Conservation (phyloP, 2,329 filamentous ascomycete species). For the Claviceps sp. region DNA sequence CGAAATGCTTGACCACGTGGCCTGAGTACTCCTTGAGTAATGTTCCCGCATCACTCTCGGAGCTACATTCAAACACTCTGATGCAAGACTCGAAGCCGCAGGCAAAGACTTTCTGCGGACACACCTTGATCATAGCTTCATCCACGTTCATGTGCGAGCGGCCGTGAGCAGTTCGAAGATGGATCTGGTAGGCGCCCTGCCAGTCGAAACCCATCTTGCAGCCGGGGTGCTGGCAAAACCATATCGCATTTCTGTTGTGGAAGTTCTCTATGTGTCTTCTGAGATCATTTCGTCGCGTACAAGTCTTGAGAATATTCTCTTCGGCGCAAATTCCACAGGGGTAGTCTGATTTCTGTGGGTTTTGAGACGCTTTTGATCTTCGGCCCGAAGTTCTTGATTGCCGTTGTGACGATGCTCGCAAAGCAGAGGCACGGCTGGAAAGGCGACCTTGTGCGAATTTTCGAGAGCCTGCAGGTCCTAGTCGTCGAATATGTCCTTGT, state of each 20-base stretch:
- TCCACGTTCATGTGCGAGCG: slow-evolving; percentile 27
- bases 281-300: slow-evolving; percentile 23
- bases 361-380: background rate
- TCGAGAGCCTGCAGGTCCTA: background rate
- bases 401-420: background rate
- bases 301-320: slow-evolving; percentile 11
- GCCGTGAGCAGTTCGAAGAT: slow-evolving; percentile 30
- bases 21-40: slow-evolving; percentile 31
- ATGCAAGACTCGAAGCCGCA: slow-evolving; percentile 33
- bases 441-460: background rate
- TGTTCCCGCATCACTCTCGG: slow-evolving; percentile 24
- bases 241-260: slow-evolving; percentile 32
- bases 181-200: slow-evolving; percentile 33
- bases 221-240: slow-evolving; percentile 29
- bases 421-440: background rate
- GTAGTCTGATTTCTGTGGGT: slow-evolving; percentile 12
- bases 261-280: slow-evolving; percentile 36
- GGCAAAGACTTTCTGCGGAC: slow-evolving; percentile 33
- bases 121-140: slow-evolving; percentile 28
- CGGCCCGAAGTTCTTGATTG: background rate
- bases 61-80: slow-evolving; percentile 29
- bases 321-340: slow-evolving; percentile 22
- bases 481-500: background rate
- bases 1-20: slow-evolving; percentile 34
- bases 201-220: slow-evolving; percentile 34